Conservation (phyloP, 306 rosid genomes). For the Cercis canadensis region DNA sequence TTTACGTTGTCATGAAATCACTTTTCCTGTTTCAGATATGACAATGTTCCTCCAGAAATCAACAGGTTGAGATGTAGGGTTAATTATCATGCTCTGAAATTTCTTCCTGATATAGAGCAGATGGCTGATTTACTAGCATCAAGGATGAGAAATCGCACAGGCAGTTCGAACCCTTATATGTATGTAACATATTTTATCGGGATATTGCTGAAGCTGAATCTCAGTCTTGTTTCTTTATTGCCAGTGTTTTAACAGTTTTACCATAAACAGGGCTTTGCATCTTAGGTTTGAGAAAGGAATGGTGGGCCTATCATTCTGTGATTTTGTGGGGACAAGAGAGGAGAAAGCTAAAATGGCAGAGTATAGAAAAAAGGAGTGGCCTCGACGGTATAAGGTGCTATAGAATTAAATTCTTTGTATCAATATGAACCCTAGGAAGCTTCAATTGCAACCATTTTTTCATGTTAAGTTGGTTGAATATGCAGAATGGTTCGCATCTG, state of each 20-base stretch:
- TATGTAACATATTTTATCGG: constrained; percentile 49
- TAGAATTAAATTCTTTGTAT: constrained; percentile 27
- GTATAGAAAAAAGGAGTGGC: constrained; percentile 96
- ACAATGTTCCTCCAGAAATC: constrained; percentile 94
- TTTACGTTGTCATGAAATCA: constrained; percentile 31
- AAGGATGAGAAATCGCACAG: constrained; percentile 98
- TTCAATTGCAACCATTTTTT: constrained; percentile 33
- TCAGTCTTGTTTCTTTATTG: constrained; percentile 14
- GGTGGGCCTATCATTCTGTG: constrained; percentile 98
- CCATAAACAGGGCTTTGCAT: constrained; percentile 90
- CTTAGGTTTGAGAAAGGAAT: constrained; percentile 98
- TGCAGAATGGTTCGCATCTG: constrained; percentile 98
- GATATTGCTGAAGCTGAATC: constrained; percentile 31
- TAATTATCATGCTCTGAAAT: constrained; percentile 97
- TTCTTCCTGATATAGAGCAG: constrained; percentile 96
- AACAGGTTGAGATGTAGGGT: constrained; percentile 98
- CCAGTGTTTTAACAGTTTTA: constrained; percentile 46
- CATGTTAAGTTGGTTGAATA: constrained; percentile 37
- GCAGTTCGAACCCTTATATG: constrained; percentile 93
- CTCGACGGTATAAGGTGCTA: constrained; percentile 93
- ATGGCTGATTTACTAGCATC: constrained; percentile 93
- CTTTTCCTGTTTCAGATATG: constrained; percentile 72
- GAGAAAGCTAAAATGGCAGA: constrained; percentile 96
- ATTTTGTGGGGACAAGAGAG: constrained; percentile 97
- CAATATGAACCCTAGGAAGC: constrained; percentile 25